These are phyloP conservation scores for Leishmania lainsoni DNA, from an alignment of 208 protist species.

Conservation along the genomic window DNA sequence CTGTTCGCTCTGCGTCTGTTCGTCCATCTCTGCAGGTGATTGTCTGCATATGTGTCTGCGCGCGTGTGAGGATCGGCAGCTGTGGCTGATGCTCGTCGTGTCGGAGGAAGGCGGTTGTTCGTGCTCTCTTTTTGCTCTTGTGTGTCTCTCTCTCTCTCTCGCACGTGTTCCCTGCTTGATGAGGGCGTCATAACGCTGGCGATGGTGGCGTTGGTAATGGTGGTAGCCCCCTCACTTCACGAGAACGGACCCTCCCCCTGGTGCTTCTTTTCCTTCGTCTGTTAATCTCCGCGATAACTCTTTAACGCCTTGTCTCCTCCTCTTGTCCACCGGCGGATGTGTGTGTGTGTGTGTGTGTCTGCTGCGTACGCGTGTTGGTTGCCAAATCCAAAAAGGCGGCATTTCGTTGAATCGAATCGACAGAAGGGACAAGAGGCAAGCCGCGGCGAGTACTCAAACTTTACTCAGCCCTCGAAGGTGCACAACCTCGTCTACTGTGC, in stretches of 20 bases:
- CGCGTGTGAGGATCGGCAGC: background rate
- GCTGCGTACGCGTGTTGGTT: background rate
- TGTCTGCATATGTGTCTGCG: background rate
- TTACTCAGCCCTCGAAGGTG: background rate
- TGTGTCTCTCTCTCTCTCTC: background rate
- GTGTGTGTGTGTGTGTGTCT: conserved; percentile 8
- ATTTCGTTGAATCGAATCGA: background rate
- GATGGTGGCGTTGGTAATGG: background rate
- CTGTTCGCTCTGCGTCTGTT: background rate
- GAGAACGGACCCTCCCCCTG: background rate
- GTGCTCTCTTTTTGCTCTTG: background rate
- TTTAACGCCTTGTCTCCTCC: background rate
- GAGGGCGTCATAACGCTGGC: background rate
- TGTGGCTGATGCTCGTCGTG: conserved; percentile 2
- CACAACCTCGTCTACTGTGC: background rate
- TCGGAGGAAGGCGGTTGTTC: background rate
- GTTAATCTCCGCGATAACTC: conserved; percentile 13
- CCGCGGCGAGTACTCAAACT: background rate
- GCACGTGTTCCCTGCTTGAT: background rate
- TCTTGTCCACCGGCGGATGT: background rate
- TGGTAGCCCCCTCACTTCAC: background rate
- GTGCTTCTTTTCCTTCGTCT: background rate
- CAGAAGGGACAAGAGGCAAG: background rate
- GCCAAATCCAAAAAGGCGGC: background rate
- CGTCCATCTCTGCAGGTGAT: background rate